These are phyloP conservation scores for Bruguiera sexangula DNA, from an alignment of 345 rosid genomes.

Conservation along the genomic window DNA sequence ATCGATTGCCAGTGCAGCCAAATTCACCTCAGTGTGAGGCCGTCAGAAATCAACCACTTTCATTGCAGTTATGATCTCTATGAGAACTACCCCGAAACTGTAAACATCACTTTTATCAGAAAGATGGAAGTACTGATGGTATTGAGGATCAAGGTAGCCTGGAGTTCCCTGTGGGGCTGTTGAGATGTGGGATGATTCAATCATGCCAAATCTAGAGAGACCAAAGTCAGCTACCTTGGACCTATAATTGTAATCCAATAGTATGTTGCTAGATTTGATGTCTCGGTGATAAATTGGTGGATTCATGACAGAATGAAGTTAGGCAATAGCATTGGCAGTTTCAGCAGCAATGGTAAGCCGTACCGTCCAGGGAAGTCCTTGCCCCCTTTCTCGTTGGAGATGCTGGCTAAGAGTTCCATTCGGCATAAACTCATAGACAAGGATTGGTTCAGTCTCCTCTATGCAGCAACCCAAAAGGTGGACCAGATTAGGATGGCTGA, in stretches of 20 bases:
- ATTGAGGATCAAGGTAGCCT: conserved; percentile 59
- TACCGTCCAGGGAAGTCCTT: conserved; percentile 72
- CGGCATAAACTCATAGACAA: conserved; percentile 88
- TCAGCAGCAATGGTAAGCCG: conserved; percentile 83
- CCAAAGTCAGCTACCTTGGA: conserved; percentile 98
- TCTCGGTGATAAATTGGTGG: conserved; percentile 95
- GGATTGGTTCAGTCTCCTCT: conserved; percentile 83
- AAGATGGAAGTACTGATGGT: conserved; percentile 35
- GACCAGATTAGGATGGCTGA: conserved; percentile 86
- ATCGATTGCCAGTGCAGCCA: conserved; percentile 84
- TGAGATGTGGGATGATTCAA: conserved; percentile 71
- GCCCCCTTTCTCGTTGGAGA: conserved; percentile 71
- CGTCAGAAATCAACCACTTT: conserved; percentile 94
- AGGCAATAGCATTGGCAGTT: conserved; percentile 82
- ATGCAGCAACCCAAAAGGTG: conserved; percentile 89
- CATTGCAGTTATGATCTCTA: conserved; percentile 78
- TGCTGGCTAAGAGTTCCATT: conserved; percentile 84
- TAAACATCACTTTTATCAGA: conserved; percentile 52
- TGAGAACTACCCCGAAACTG: conserved; percentile 92
- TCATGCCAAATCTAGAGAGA: conserved; percentile 85
- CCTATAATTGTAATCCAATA: conserved; percentile 61
- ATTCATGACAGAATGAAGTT: conserved; percentile 82
- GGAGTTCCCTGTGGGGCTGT: conserved; percentile 96
- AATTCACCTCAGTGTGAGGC: conserved; percentile 67
- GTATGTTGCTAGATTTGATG: conserved; percentile 88